Percentiles rank a stretch among this genome's conserved stretches.
Conservation (phyloP, 2,329 filamentous ascomycete species). For the Penicillium sp. region DNA sequence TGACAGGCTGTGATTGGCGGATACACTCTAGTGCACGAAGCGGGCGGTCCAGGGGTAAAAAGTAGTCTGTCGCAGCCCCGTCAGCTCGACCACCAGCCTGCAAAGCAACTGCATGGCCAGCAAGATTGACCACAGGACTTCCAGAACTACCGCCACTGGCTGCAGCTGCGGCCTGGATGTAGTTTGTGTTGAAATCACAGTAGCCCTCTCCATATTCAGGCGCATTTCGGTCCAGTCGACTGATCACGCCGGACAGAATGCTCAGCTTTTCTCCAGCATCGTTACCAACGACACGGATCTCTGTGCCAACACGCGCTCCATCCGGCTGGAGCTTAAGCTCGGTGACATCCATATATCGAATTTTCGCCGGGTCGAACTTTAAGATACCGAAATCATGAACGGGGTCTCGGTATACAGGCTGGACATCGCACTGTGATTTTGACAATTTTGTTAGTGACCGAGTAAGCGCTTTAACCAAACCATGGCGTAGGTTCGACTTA, state of each 20-base stretch:
- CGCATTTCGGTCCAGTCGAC: slow-evolving; percentile 90
- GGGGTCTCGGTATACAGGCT: slow-evolving; percentile 94
- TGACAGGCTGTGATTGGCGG: slow-evolving; percentile 70
- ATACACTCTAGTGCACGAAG: slow-evolving; percentile 83
- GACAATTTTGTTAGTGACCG: background rate
- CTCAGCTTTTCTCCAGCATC: slow-evolving; percentile 98
- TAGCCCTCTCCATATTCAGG: slow-evolving; percentile 98
- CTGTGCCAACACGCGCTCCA: slow-evolving; percentile 79
- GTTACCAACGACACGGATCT: slow-evolving; percentile 97
- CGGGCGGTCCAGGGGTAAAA: slow-evolving; percentile 88
- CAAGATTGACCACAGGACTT: slow-evolving; percentile 93
- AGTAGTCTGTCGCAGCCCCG: slow-evolving; percentile 96
- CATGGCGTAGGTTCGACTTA: slow-evolving; percentile 29
- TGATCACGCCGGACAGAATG: slow-evolving; percentile 96
- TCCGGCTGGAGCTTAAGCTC: slow-evolving; percentile 80
- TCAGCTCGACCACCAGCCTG: slow-evolving; percentile 93
- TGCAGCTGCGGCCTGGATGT: slow-evolving; percentile 96
- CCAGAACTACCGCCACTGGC: slow-evolving; percentile 98
- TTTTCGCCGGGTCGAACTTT: slow-evolving; percentile 89
- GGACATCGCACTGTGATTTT: slow-evolving; percentile 74
- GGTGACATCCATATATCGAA: slow-evolving; percentile 93
- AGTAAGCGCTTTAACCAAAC: background rate
- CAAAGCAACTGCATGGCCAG: slow-evolving; percentile 85
- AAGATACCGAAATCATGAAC: slow-evolving; percentile 98
- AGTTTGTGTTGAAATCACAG: slow-evolving; percentile 94